Evolutionary conservation across 208 protist species (phyloP).

Genomic region (Leishmania major): DNA sequence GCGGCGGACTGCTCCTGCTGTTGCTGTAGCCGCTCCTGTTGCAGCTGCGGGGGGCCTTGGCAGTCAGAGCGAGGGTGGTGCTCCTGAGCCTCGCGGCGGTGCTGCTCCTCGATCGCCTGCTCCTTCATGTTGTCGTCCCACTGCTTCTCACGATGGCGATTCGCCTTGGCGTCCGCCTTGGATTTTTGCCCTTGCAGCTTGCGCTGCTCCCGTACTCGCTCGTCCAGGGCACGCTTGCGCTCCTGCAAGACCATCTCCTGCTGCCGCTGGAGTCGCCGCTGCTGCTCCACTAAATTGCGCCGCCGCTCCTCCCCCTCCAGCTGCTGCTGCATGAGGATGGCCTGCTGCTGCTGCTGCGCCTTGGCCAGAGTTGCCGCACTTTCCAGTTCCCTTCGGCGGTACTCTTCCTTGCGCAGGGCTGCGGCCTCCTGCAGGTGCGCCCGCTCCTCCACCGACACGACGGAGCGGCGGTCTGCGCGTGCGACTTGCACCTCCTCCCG

Average conservation of each 20-base stretch:
- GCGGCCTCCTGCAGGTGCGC: constrained; percentile 44
- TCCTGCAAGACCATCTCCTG: constrained; percentile 54
- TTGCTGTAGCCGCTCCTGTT: constrained; percentile 22
- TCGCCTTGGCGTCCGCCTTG: constrained; percentile 48
- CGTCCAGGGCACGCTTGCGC: constrained; percentile 64
- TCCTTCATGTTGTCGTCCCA: constrained; percentile 78
- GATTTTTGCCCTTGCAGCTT: constrained; percentile 39
- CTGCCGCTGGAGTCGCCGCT: constrained; percentile 48
- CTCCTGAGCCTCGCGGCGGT: constrained; percentile 32
- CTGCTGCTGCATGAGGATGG: constrained; percentile 55
- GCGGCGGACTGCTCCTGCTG: constrained; percentile 28
- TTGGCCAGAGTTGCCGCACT: constrained; percentile 46
- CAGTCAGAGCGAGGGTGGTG: constrained; percentile 6
- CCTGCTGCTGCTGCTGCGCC: constrained; percentile 47
- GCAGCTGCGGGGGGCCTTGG: constrained; percentile 12
- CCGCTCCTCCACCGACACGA: constrained; percentile 53
- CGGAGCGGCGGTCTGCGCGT: constrained; percentile 43
- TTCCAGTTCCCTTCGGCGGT: constrained; percentile 51
- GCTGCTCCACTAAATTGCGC: constrained; percentile 49
- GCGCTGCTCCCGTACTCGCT: constrained; percentile 72
- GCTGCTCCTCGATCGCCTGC: constrained; percentile 32
- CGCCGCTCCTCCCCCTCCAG: constrained; percentile 52
- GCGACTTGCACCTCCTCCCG: constrained; percentile 66
- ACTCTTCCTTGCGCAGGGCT: constrained; percentile 46
- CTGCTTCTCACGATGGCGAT: constrained; percentile 67